Percentiles rank a stretch among this genome's conserved stretches.
phyloP scores from a whole-genome alignment of 768 basidiomycete genomes.

The Pleurotus sapidus region DNA sequence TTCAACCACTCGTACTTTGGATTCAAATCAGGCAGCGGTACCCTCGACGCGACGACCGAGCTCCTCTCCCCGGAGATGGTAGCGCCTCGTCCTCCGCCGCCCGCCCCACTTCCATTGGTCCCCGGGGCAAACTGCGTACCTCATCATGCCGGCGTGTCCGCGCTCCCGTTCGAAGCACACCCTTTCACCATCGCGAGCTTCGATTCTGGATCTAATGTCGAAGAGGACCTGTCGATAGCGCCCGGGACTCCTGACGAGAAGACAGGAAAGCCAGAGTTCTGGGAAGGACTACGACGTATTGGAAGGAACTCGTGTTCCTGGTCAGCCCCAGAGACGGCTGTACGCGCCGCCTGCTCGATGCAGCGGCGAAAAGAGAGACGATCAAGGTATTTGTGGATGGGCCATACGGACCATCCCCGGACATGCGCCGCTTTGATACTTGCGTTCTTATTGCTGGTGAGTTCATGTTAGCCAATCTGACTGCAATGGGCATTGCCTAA shows the following conservation, averaged over 20 bases:
- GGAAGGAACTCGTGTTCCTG: slow-evolving; percentile 7
- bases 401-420: not conserved
- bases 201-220: slow-evolving; percentile 12
- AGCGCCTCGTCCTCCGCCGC: slow-evolving; percentile 36
- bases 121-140: slow-evolving; percentile 45
- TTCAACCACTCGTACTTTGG: slow-evolving; percentile 35
- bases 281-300: not conserved
- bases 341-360: not conserved
- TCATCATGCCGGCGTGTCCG: slow-evolving; percentile 45
- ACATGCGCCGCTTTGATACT: slow-evolving; percentile 5
- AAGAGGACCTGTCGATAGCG: not conserved
- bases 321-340: not conserved
- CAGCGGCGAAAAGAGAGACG: not conserved
- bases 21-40: slow-evolving; percentile 17
- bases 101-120: slow-evolving; percentile 41
- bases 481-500: not conserved
- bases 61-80: slow-evolving; percentile 24
- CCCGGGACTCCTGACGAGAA: not conserved
- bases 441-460: slow-evolving; percentile 2
- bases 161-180: slow-evolving; percentile 43
- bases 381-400: slow-evolving; percentile 4
- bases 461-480: not conserved
- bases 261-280: not conserved
- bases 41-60: slow-evolving; percentile 33
- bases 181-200: slow-evolving; percentile 48